Conservation (phyloP, 768 basidiomycete species). For the Sarcodon sp. region DNA sequence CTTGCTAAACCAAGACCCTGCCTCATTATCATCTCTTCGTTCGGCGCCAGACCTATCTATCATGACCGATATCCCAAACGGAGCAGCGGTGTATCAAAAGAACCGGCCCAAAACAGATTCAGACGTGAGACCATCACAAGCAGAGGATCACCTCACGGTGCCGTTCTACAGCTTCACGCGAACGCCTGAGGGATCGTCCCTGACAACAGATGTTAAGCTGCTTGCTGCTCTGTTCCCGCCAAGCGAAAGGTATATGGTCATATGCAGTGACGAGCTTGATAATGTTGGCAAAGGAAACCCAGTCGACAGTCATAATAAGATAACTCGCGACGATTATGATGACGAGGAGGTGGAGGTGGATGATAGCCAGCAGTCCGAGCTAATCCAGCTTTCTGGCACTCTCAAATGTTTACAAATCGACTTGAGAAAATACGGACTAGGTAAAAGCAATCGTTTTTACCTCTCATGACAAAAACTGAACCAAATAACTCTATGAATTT, state of each 20-base stretch:
- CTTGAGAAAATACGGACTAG: conserved; percentile 57
- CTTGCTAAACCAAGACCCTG: not conserved
- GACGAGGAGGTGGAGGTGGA: conserved; percentile 22
- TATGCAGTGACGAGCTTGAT: conserved; percentile 60
- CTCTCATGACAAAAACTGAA: not conserved
- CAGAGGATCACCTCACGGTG: conserved; percentile 17
- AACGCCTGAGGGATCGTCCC: conserved; percentile 62
- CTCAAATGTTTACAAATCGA: conserved; percentile 69
- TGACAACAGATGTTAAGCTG: conserved; percentile 57
- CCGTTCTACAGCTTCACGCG: conserved; percentile 76
- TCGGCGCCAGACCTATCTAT: not conserved
- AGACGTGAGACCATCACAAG: not conserved
- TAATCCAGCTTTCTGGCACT: conserved; percentile 5
- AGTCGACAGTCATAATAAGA: conserved; percentile 5
- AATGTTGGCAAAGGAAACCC: conserved; percentile 18
- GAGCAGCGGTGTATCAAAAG: not conserved
- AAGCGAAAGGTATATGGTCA: conserved; percentile 62
- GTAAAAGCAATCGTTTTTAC: conserved; percentile 22
- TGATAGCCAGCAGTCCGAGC: conserved; percentile 8
- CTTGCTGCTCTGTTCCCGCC: conserved; percentile 61
- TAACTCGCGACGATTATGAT: conserved; percentile 14
- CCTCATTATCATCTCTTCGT: too few species aligned
- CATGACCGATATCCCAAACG: not conserved
- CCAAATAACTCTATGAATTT: not conserved
- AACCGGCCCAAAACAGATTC: too few species aligned